Evolutionary conservation across 108 stramenopile species (phyloP), one percentile per base, ranked within the genome.

Genomic region (Skeletonema menzelii): DNA sequence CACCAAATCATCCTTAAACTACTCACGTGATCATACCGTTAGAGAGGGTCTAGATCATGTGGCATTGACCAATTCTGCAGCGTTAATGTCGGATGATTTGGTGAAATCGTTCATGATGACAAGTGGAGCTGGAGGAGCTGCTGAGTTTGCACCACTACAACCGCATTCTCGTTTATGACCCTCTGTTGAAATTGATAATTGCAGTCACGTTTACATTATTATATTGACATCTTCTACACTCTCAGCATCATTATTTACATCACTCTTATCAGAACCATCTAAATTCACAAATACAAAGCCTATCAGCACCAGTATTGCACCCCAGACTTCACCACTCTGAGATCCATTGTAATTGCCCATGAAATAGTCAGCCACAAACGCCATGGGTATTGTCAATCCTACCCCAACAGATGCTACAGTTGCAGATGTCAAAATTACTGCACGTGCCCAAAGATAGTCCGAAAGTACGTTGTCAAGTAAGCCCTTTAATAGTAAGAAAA

Each of bases 351-450:
- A 32, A 31, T 70, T 60, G 20, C 79, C 87, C 76, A 95, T 62
- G 22, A 93, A n/a, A 37, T 65, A 71, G 75, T 98, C 97, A 63
- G 92, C 84, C 24, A 71, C 28, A 69, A 97, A 95, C 1, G 97
- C 97, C 71, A 98, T 72, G 15, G 99, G 99, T 26, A 99, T 97
- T 30, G 99, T 99, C 62, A 99, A 82, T 13, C 95, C 93, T 58
- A 98, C 85, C 8, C 96, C 97, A 5, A 99, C 97, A 1, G 97
- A 96, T 8, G 98, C 97, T 10, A 97, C 96, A 13, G 99, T 99
- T 8, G 99, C 96, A 26, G 88, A 91, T 13, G 98, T 99, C 67
- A 98, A 85, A 7, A 98, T 70, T 13, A 99, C 95, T 0, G 97
- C 88, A 13, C 96, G 84, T 12, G 97, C 97, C 97, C 97, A 99